A percentile compares a stretch with the other conserved stretches of the same genome.
Evolutionary conservation across 179 eudicot genomes (phyloP).

Genomic region (Spergularia azorica): DNA sequence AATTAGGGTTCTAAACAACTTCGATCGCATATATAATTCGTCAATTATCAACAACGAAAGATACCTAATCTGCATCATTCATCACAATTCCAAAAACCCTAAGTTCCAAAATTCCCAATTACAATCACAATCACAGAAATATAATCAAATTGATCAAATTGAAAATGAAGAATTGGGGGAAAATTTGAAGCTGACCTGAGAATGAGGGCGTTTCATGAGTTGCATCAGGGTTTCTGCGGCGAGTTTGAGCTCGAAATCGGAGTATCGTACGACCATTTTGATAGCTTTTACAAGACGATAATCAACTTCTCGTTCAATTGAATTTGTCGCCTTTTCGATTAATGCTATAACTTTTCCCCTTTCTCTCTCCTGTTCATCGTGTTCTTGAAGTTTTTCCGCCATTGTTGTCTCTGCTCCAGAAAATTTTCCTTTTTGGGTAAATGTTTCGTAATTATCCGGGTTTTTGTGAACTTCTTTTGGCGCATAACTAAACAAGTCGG

Average conservation of each 20-base stretch:
- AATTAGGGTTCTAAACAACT: slow-evolving; percentile 76
- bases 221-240: slow-evolving; percentile 73
- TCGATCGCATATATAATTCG: slow-evolving; percentile 88
- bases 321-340: slow-evolving; percentile 79
- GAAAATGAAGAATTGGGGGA: neutral
- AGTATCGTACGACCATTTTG: slow-evolving; percentile 61
- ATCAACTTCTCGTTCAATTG: slow-evolving; percentile 71
- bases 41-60: slow-evolving; percentile 87
- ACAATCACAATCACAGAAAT: neutral
- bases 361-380: slow-evolving; percentile 36
- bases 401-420: slow-evolving; percentile 4
- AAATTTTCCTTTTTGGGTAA: no score
- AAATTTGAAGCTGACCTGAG: slow-evolving; percentile 55
- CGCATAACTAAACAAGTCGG: no score
- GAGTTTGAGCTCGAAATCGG: slow-evolving; percentile 73
- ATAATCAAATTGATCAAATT: neutral
- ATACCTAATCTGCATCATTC: slow-evolving; percentile 63
- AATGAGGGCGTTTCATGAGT: slow-evolving; percentile 84
- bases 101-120: slow-evolving; percentile 13
- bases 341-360: slow-evolving; percentile 40
- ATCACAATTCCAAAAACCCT: slow-evolving; percentile 17
- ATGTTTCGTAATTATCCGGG: no score
- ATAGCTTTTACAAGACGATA: slow-evolving; percentile 88
- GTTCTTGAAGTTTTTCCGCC: slow-evolving; percentile 26
- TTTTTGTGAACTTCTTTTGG: no score